These are phyloP conservation scores for Phytophthora pluvialis DNA, from an alignment of 352 stramenopile species.

Conservation along the genomic window DNA sequence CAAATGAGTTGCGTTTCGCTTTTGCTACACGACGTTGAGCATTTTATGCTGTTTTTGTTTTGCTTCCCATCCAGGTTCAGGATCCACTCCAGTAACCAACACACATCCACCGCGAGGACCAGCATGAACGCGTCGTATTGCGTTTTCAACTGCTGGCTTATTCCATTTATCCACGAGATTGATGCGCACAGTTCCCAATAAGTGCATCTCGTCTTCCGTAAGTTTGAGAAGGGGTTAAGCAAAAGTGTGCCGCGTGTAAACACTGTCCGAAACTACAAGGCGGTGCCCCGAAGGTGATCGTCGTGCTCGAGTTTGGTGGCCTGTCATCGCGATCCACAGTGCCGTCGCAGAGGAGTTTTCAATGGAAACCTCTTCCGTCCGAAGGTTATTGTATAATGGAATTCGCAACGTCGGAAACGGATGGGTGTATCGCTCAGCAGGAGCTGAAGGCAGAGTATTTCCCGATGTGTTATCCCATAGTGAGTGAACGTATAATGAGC, in stretches of 20 bases:
- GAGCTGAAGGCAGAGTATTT: not conserved
- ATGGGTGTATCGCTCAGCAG: slow-evolving; percentile 6
- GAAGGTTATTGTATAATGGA: slow-evolving; percentile 1
- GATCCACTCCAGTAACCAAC: slow-evolving; percentile 18
- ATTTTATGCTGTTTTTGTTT: slow-evolving; percentile 15
- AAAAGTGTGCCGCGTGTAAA: slow-evolving; percentile 22
- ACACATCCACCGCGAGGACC: not conserved
- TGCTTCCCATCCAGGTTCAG: slow-evolving; percentile 6
- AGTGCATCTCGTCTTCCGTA: slow-evolving; percentile 16
- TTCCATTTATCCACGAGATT: slow-evolving; percentile 26
- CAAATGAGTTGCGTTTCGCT: slow-evolving; percentile 1
- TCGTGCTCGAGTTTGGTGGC: not conserved
- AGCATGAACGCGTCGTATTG: not conserved
- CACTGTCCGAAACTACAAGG: slow-evolving; percentile 24
- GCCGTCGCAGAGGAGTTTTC: not conserved
- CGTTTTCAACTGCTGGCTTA: not conserved
- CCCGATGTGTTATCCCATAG: not conserved
- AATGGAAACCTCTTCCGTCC: not conserved
- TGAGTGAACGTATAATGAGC: slow-evolving; percentile 3
- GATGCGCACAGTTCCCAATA: slow-evolving; percentile 22
- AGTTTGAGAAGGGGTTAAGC: slow-evolving; percentile 12
- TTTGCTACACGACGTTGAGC: slow-evolving; percentile 1
- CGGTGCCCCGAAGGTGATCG: not conserved
- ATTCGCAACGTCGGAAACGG: slow-evolving; percentile 17
- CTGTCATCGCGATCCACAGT: slow-evolving; percentile 16